phyloP scores from a whole-genome alignment of 2,329 filamentous ascomycete species.

The Macroventuria anomochaeta region DNA sequence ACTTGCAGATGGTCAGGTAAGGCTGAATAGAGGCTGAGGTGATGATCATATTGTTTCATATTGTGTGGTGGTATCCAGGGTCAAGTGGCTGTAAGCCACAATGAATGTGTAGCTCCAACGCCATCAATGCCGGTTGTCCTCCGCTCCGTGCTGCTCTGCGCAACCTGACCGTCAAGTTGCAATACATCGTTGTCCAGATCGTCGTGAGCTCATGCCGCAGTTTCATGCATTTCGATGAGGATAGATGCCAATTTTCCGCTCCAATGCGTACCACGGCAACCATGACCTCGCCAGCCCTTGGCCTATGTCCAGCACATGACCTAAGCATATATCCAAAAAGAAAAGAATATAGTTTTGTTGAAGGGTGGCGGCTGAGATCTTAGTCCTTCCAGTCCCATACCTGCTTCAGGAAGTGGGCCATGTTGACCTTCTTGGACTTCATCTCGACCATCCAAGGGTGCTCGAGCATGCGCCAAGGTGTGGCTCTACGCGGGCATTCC shows the following conservation, averaged over 20 bases:
- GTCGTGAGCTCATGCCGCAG: slow-evolving; percentile 1
- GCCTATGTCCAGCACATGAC: slow-evolving; percentile 48
- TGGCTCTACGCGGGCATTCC: slow-evolving; percentile 82
- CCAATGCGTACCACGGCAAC: not conserved
- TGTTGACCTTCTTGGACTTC: slow-evolving; percentile 94
- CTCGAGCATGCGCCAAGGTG: slow-evolving; percentile 98
- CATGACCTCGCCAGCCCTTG: slow-evolving; percentile 25
- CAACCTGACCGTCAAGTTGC: slow-evolving; percentile 4
- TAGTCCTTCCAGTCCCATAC: slow-evolving; percentile 96
- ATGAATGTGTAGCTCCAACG: slow-evolving; percentile 30
- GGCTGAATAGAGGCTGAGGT: not conserved
- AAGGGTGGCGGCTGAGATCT: slow-evolving; percentile 8
- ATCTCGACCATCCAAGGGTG: slow-evolving; percentile 99
- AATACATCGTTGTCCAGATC: slow-evolving; percentile 7
- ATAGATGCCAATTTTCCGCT: not conserved
- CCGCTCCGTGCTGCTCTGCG: slow-evolving; percentile 14
- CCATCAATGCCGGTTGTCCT: slow-evolving; percentile 39
- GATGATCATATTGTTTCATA: slow-evolving; percentile 8
- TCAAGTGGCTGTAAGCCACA: slow-evolving; percentile 31
- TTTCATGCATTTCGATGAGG: not conserved
- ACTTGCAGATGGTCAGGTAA: not conserved
- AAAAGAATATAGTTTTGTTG: slow-evolving; percentile 21
- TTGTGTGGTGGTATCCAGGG: slow-evolving; percentile 23
- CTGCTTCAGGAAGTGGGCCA: slow-evolving; percentile 89
- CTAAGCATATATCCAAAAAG: slow-evolving; percentile 33